Conservation (phyloP, 495 filamentous ascomycete species). For the Ascobolus immersus region DNA sequence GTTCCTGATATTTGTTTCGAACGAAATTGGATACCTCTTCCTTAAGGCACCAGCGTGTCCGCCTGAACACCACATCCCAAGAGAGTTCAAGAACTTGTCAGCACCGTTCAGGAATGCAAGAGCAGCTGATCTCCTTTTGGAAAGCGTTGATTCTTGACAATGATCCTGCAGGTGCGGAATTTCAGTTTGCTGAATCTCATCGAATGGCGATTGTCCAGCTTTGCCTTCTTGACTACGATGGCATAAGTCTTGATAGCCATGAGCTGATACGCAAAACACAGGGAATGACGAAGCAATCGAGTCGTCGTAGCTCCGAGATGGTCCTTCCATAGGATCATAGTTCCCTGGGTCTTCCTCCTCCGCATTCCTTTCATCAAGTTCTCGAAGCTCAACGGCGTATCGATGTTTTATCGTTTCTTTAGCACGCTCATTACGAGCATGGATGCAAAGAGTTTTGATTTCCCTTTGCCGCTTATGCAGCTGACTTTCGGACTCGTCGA, state of each 20-base stretch:
- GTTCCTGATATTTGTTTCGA: too few relatives aligned
- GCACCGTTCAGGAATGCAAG: too few relatives aligned
- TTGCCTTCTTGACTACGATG: constrained; percentile 27
- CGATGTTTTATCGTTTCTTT: constrained; percentile 27
- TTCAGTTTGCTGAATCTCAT: constrained; percentile 23
- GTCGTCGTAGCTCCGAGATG: constrained; percentile 32
- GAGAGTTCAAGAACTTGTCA: too few relatives aligned
- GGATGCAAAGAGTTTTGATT: constrained; percentile 26
- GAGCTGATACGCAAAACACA: constrained; percentile 36
- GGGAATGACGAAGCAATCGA: constrained; percentile 26
- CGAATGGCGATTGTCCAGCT: constrained; percentile 23
- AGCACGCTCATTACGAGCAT: constrained; percentile 29
- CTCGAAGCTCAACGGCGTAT: constrained; percentile 30
- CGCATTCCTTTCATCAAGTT: constrained; percentile 26
- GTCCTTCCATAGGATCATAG: constrained; percentile 21
- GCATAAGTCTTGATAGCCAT: constrained; percentile 34
- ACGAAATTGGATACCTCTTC: too few relatives aligned
- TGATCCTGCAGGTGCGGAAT: constrained; percentile 32
- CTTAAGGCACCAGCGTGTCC: too few relatives aligned
- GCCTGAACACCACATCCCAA: too few relatives aligned
- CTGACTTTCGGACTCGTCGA: constrained; percentile 14
- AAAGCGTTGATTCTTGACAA: too few relatives aligned
- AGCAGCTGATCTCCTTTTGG: too few relatives aligned
- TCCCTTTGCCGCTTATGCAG: constrained; percentile 17
- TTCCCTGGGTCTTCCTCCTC: constrained; percentile 22